Base-by-base conservation (phyloP, 176 grass and related monocot genomes). In the Areca catechu region DNA sequence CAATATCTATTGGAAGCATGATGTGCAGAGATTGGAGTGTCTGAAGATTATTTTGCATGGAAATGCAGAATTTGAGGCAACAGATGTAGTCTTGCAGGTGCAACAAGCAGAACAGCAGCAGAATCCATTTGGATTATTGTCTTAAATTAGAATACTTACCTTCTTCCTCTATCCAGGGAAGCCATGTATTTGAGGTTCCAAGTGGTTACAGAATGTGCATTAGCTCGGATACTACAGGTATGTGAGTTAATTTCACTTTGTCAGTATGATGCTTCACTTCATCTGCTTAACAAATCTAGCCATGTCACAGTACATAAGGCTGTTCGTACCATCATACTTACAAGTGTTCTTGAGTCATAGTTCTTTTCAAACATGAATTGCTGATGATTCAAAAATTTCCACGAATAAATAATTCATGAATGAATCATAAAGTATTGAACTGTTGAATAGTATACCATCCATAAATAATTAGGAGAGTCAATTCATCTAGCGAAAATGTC, bases 1-100 rank as follows among this genome's bases (percentile, higher is more conserved):
- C 67, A 97, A 92, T 70, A 75, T 97, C 50, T 97, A 97, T 37
- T 97, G 93, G 87, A 83, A 92, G 74, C 81, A 97, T 80, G 78
- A 88, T 50, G 87, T 97, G 4, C 72, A 97, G 53, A 97, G 87
- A 97, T 75, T 72, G 59, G 87, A 92, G 78, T 77, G 62, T 51
- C 9, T 92, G 70, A 97, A 78, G 75, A 80, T 97, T 48, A 85
- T 85, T 80, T 83, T 98, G 71, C 78, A 88, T 85, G 93, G 78
- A 67, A 98, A 92, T 63, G 84, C 87, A 47, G 93, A 98, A 83
- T 98, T 98, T 75, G 93, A 89, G 72, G 93, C 87, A 49, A 72
- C 71, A 59, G 76, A 91, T 71, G 70, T 98, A 16, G 54, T 79
- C 50, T 61, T 98, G 53, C 73, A 90, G 93, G 93, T 98, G 19